These are phyloP conservation scores for Penicillium ochrochloron DNA, from an alignment of 495 filamentous ascomycete species.

Conservation along the genomic window DNA sequence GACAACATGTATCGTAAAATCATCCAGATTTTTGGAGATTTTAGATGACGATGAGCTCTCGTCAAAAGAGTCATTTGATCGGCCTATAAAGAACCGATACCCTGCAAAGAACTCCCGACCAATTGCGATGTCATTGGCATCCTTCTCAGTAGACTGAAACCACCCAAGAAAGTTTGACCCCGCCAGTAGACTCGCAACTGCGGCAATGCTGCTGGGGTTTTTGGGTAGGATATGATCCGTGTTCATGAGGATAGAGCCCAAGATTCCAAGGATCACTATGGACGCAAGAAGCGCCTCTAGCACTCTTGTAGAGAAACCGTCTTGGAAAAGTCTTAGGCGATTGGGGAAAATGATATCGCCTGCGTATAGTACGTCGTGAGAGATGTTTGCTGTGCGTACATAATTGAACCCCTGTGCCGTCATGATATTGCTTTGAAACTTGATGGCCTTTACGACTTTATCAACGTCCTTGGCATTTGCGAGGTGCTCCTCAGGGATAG, in stretches of 20 bases:
- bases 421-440: neutral
- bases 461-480: neutral
- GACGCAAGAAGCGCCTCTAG: neutral
- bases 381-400: neutral
- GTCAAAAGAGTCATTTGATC: too few species aligned
- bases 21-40: too few species aligned
- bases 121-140: too few species aligned
- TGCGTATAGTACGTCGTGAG: neutral
- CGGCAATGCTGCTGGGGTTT: neutral
- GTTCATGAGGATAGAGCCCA: neutral
- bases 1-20: too few species aligned
- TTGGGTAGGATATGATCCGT: neutral
- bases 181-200: neutral
- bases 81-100: too few species aligned
- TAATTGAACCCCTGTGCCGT: neutral
- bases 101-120: too few species aligned
- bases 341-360: neutral
- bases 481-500: slow-evolving; percentile 5
- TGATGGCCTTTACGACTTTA: slow-evolving; percentile 3
- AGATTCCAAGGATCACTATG: neutral
- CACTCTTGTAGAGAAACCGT: neutral
- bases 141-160: neutral
- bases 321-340: neutral
- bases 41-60: too few species aligned
- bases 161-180: neutral